Evolutionary conservation across 768 basidiomycete species (phyloP).

Genomic region (Neoboletus subvelutipes): DNA sequence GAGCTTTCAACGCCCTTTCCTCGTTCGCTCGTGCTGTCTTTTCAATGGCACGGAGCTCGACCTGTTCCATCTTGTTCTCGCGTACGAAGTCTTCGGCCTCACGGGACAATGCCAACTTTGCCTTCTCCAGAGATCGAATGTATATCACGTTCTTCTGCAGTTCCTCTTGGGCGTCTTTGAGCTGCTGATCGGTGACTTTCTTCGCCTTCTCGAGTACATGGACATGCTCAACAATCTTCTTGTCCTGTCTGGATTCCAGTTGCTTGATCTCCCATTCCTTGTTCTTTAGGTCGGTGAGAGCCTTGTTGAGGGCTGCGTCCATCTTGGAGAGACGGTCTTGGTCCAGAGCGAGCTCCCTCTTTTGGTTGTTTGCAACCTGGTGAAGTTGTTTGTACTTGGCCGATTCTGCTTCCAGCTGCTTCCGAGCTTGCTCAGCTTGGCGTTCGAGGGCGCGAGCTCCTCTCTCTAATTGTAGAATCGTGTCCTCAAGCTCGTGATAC

Average conservation of each 20-base stretch:
- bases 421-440: conserved; percentile 66
- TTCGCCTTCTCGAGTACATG: conserved; percentile 96
- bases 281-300: conserved; percentile 73
- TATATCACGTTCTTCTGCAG: conserved; percentile 70
- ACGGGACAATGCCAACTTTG: conserved; percentile 65
- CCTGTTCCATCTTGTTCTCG: conserved; percentile 69
- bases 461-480: conserved; percentile 77
- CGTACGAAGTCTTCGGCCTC: conserved; percentile 83
- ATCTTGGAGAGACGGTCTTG: conserved; percentile 70
- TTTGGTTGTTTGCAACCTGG: conserved; percentile 56
- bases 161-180: conserved; percentile 77
- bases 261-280: conserved; percentile 88
- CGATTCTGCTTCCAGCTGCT: conserved; percentile 73
- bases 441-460: conserved; percentile 74
- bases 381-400: conserved; percentile 76
- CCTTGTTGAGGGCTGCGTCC: conserved; percentile 79
- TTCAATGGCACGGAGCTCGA: conserved; percentile 65
- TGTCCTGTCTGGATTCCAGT: conserved; percentile 85
- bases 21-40: conserved; percentile 64
- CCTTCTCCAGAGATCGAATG: conserved; percentile 85
- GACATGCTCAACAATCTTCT: conserved; percentile 98
- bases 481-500: conserved; percentile 86
- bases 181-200: conserved; percentile 87
- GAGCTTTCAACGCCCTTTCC: conserved; percentile 54
- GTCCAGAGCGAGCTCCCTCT: conserved; percentile 64